A percentile compares a stretch with the other conserved stretches of the same genome.
These are phyloP conservation scores for Picea engelmannii DNA, from an alignment of 83 land plant species.

Conservation along the genomic window DNA sequence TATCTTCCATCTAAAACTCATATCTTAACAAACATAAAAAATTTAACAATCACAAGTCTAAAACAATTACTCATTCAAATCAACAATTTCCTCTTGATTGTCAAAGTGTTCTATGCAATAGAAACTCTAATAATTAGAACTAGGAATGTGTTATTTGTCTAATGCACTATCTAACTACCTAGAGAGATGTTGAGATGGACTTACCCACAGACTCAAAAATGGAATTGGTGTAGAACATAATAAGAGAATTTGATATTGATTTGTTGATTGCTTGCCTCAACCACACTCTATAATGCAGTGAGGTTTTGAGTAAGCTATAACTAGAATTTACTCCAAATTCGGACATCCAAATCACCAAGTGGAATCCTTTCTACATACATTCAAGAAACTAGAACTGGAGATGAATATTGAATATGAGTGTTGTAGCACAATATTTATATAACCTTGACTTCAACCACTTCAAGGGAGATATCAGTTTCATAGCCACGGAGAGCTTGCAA, in stretches of 20 bases:
- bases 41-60: no score
- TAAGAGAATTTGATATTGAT: neutral
- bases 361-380: no score
- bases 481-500: conserved; percentile 78
- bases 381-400: neutral
- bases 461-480: conserved; percentile 28
- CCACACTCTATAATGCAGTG: neutral
- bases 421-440: neutral
- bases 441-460: conserved; percentile 69
- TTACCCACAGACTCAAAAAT: conserved; percentile 69
- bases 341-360: no score
- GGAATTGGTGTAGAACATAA: conserved; percentile 56
- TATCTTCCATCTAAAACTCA: neutral
- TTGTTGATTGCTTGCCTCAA: neutral
- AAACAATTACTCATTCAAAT: neutral
- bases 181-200: neutral
- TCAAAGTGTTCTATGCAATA: neutral
- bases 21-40: neutral
- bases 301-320: no score
- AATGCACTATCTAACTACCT: neutral
- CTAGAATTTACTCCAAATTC: no score
- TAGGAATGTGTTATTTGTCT: neutral
- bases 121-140: neutral
- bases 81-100: neutral
- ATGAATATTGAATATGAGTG: neutral